These are phyloP conservation scores for Podila minutissima DNA, from an alignment of 192 early-diverging fungal species.

Conservation along the genomic window DNA sequence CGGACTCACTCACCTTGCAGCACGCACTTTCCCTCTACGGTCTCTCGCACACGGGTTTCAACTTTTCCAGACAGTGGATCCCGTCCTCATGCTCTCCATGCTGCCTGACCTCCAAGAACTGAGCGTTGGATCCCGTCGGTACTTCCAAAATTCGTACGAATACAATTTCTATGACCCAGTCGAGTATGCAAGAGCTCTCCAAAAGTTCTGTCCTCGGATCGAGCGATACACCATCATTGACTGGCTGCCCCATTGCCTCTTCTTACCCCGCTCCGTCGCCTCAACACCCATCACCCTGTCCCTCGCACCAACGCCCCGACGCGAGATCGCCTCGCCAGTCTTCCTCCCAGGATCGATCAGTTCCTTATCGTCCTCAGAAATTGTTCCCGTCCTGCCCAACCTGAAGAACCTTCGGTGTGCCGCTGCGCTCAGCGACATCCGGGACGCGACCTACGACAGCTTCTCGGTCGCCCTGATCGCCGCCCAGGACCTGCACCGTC, in stretches of 20 bases:
- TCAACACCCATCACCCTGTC: neutral
- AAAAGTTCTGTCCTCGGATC: neutral
- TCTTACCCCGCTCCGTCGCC: neutral
- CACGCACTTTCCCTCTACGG: neutral
- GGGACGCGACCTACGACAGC: neutral
- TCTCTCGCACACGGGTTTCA: neutral
- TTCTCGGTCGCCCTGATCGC: neutral
- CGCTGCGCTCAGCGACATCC: too few species aligned
- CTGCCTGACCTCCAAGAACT: neutral
- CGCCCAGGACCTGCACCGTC: neutral
- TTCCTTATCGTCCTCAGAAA: neutral
- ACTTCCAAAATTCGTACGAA: neutral
- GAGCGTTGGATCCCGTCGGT: neutral
- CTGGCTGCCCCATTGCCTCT: neutral
- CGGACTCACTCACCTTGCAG: neutral
- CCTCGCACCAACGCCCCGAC: too few species aligned
- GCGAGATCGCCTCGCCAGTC: neutral
- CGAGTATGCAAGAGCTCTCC: neutral
- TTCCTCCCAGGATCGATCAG: neutral
- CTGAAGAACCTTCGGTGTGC: neutral
- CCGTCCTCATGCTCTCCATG: neutral
- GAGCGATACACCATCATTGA: neutral
- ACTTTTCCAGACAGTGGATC: neutral
- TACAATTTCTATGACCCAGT: neutral
- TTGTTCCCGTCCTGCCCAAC: neutral